Evolutionary conservation across 129 eudicot genomes (phyloP).

Genomic region (carrot (Daucus carota)): DH1_v3.0 NC_030381.2:41134001-41134500

Average conservation of each 20-base stretch:
- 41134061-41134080: not conserved
- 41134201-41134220: too few relatives aligned
- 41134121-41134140: not conserved
- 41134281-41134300: constrained; percentile 65
- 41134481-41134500: not conserved
- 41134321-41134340: constrained; percentile 35
- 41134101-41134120: not conserved
- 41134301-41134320: constrained; percentile 31
- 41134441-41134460: constrained; percentile 64
- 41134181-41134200: not conserved
- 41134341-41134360: constrained; percentile 55
- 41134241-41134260: too few relatives aligned
- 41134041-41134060: not conserved
- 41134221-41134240: too few relatives aligned
- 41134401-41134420: constrained; percentile 95
- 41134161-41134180: not conserved
- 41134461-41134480: not conserved
- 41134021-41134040: not conserved
- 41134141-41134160: too few relatives aligned
- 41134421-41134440: constrained; percentile 83
- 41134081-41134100: not conserved
- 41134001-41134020: not conserved
- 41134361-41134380: constrained; percentile 55
- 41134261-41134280: too few relatives aligned
- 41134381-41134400: constrained; percentile 89